phyloP scores from a whole-genome alignment of 1,284 basidiomycete species.

The Microbotryum silenes-acaulis region DNA sequence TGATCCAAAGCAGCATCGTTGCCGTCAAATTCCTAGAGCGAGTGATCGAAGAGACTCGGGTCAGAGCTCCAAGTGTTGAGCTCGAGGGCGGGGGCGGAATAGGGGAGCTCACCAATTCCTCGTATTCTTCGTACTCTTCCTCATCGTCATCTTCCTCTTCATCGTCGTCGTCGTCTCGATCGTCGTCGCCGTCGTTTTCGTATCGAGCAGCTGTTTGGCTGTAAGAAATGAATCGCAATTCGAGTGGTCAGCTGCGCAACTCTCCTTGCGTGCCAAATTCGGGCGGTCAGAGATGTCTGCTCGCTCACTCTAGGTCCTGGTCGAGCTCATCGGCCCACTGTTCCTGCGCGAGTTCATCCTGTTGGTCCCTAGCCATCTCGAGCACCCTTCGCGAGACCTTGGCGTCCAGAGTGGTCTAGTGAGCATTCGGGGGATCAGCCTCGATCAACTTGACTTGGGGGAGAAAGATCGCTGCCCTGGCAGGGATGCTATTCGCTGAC shows the following conservation, averaged over 20 bases:
- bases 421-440: neutral
- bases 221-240: no score
- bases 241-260: no score
- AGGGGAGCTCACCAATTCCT: constrained; percentile 45
- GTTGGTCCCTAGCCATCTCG: constrained; percentile 84
- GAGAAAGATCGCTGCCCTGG: no score
- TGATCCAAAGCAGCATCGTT: constrained; percentile 78
- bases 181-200: constrained; percentile 15
- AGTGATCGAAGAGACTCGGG: neutral
- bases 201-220: no score
- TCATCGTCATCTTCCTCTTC: constrained; percentile 45
- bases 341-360: constrained; percentile 58
- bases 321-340: constrained; percentile 11
- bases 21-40: constrained; percentile 41
- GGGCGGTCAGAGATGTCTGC: neutral
- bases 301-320: constrained; percentile 16
- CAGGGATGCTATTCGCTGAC: no score
- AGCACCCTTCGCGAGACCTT: constrained; percentile 85
- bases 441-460: neutral
- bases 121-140: constrained; percentile 47
- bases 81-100: neutral
- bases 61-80: neutral
- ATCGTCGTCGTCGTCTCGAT: constrained; percentile 9
- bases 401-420: constrained; percentile 66
- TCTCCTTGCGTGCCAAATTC: neutral